Conservation (phyloP, 768 basidiomycete species). For the Tylopilus sp. region DNA sequence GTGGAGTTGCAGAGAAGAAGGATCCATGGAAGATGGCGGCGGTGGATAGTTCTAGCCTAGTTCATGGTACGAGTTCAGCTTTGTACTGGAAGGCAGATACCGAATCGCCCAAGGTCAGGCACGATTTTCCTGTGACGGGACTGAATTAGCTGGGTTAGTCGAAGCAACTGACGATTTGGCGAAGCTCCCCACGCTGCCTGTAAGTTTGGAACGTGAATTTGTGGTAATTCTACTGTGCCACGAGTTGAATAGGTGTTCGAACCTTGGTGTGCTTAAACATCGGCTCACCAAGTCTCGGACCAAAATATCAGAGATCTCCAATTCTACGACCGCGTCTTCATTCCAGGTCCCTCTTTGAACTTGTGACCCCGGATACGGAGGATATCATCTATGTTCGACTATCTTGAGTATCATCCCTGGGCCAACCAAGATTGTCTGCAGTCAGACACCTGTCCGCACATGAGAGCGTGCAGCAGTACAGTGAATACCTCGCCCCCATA, state of each 20-base stretch:
- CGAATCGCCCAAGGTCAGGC: conserved; percentile 9
- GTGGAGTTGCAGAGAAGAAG: neutral
- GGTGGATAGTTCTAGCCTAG: neutral
- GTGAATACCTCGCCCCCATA: conserved; percentile 34
- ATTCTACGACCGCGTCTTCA: conserved; percentile 50
- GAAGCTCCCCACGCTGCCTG: conserved; percentile 48
- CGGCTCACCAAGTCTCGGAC: conserved; percentile 12
- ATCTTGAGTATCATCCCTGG: conserved; percentile 73
- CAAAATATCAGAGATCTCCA: conserved; percentile 44
- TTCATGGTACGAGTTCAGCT: conserved; percentile 6
- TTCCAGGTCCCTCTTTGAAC: conserved; percentile 53
- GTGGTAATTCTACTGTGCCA: neutral
- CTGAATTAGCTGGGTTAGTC: neutral
- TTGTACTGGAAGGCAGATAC: neutral
- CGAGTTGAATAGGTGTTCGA: neutral
- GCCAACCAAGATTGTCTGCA: conserved; percentile 91
- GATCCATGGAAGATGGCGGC: no score
- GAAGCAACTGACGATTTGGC: conserved; percentile 15
- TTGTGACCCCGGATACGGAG: conserved; percentile 69
- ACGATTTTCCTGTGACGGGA: conserved; percentile 6
- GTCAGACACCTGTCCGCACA: conserved; percentile 61
- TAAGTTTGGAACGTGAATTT: no score
- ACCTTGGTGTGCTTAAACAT: neutral
- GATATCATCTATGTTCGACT: conserved; percentile 86
- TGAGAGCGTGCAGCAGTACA: neutral